Base-by-base conservation (phyloP, 2,329 filamentous ascomycete species). In the Sphaerostilbella broomeana region DNA sequence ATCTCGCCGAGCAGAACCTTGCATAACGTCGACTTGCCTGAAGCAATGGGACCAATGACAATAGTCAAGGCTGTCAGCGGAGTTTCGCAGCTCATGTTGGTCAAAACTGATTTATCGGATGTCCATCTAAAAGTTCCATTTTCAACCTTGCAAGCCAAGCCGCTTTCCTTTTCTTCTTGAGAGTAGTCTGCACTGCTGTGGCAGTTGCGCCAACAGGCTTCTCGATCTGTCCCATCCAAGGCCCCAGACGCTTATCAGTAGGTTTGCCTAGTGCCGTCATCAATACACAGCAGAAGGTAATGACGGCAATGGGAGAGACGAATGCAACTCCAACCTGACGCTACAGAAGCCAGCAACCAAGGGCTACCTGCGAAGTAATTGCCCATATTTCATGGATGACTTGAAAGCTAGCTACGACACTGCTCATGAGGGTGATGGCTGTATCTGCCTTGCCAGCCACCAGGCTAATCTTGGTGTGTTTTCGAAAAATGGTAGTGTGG, bases 21-120 rank as follows among this genome's bases (percentile, higher is more conserved):
- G 49, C 59, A 57, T 0, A 67, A 45, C 0, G 62, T 63, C 0
- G 61, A 62, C 40, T 70, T 61, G 2, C 58, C 57, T 10, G 48
- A 54, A 1, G 52, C 57, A 3, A 66, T 58, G 4, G 63, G 62
- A 1, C 65, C 65, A 2, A 62, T 48, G 2, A 68, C 47, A 1
- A 65, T 48, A 1, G 56, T 63, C 5, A 64, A 44, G 16, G n/a
- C 29, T 17, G 21, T 27, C 7, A 13, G 10, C 47, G 43, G 4
- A 44, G 33, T 1, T 43, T 43, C 6, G 48, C 51, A 16, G 51
- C 44, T 2, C 22, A 46, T 33, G 30, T 13, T 37, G n/a, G 19
- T 39, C 21, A 29, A 31, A 30, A 39, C 32, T 15, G 30, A 37
- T 30, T 32, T 25, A 26, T 43, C 35, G 17, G 20, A 11, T 29